These are phyloP conservation scores for Liriodendron chinense DNA, from an alignment of 164 flowering plant species.

Conservation along the genomic window DNA sequence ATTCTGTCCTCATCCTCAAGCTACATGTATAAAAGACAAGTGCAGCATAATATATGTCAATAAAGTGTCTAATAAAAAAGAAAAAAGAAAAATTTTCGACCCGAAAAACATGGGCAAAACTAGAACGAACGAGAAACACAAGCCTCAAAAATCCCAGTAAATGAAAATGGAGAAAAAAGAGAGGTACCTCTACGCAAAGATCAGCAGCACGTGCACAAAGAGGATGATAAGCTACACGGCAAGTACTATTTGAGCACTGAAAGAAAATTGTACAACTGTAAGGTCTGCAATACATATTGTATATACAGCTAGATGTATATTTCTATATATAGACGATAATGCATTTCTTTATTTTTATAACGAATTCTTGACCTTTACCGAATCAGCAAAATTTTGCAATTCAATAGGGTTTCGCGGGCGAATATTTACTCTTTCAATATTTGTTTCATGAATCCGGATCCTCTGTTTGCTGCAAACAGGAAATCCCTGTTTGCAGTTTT, in stretches of 20 bases:
- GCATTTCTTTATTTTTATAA: no score
- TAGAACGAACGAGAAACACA: conserved; percentile 5
- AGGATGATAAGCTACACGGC: conserved; percentile 95
- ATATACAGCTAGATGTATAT: no score
- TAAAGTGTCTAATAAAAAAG: background rate
- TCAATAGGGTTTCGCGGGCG: no score
- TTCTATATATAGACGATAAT: no score
- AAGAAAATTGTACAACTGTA: background rate
- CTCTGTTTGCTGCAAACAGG: no score
- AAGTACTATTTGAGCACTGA: conserved; percentile 86
- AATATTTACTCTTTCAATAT: no score
- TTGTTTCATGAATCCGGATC: no score
- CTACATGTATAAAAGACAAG: conserved; percentile 32
- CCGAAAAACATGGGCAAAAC: background rate
- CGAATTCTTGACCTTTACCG: no score
- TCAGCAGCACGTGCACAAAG: conserved; percentile 99
- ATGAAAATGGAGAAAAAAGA: background rate
- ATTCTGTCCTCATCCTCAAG: conserved; percentile 88
- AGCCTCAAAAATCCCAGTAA: no score
- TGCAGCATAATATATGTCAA: conserved; percentile 4
- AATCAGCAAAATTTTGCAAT: no score
- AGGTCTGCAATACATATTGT: background rate
- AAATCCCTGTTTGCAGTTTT: no score
- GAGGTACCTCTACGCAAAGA: conserved; percentile 87
- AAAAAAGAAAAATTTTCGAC: background rate